These are phyloP conservation scores for Jamesozyma jinghongensis DNA, from an alignment of 805 yeast genomes.

Conservation along the genomic window DNA sequence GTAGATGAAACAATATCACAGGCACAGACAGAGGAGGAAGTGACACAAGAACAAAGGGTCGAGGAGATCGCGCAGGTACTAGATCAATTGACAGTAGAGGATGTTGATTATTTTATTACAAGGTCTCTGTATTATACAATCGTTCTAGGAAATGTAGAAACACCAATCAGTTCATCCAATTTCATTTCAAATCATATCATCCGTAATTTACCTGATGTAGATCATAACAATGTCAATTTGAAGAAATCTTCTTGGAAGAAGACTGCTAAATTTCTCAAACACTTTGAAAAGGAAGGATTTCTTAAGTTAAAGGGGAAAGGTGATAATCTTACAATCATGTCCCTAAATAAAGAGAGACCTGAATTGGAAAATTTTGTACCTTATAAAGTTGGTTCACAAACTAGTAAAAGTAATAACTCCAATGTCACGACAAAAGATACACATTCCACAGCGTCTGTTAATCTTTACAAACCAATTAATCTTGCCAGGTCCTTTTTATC, in stretches of 20 bases:
- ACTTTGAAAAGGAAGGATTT: constrained; percentile 70
- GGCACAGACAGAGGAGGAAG: constrained; percentile 5
- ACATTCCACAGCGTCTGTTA: constrained; percentile 26
- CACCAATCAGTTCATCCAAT: constrained; percentile 65
- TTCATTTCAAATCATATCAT: constrained; percentile 65
- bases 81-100: constrained; percentile 43
- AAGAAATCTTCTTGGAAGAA: constrained; percentile 88
- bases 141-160: constrained; percentile 38
- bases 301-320: constrained; percentile 74
- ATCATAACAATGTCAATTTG: constrained; percentile 43
- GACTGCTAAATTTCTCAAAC: constrained; percentile 72
- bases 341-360: constrained; percentile 40
- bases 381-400: constrained; percentile 36
- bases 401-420: constrained; percentile 5
- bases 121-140: constrained; percentile 65
- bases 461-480: constrained; percentile 49
- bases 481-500: constrained; percentile 40
- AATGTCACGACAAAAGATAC: constrained; percentile 19
- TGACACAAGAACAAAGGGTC: constrained; percentile 2
- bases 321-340: constrained; percentile 58
- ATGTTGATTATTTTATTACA: constrained; percentile 65
- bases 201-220: constrained; percentile 65
- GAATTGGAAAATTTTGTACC: constrained; percentile 54
- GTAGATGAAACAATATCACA: constrained; percentile 1
- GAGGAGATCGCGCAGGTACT: constrained; percentile 32